These are phyloP conservation scores for Rubia peregrina DNA, from an alignment of 305 asterid genomes.

Conservation along the genomic window DNA sequence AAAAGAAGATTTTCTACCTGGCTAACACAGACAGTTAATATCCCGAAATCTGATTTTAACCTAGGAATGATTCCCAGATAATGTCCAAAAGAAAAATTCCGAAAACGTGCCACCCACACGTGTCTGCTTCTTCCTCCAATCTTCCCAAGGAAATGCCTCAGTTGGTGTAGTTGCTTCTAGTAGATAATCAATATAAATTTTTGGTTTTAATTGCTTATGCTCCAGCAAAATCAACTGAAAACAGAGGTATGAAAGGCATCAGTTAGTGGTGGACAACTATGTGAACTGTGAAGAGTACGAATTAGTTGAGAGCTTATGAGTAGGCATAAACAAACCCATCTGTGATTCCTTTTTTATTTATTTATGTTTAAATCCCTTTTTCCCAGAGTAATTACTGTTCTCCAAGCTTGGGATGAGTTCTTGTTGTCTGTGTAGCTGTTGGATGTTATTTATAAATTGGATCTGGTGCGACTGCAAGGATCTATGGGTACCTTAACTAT, in stretches of 20 bases:
- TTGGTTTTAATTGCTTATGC: slow-evolving; percentile 29
- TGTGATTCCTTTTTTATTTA: not conserved
- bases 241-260: not conserved
- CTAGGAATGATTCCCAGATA: not conserved
- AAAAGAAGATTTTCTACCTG: not conserved
- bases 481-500: too few species aligned
- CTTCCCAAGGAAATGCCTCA: slow-evolving; percentile 46
- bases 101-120: slow-evolving; percentile 32
- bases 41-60: not conserved
- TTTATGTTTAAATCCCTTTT: too few species aligned
- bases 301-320: not conserved
- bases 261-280: too few species aligned
- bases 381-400: too few species aligned
- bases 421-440: too few species aligned
- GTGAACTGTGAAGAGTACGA: too few species aligned
- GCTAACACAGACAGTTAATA: not conserved
- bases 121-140: slow-evolving; percentile 43
- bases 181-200: slow-evolving; percentile 39
- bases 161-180: slow-evolving; percentile 51
- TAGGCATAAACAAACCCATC: not conserved
- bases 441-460: too few species aligned
- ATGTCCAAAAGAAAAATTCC: not conserved
- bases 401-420: too few species aligned
- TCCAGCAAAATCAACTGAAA: not conserved
- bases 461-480: too few species aligned